A percentile compares a stretch with the other conserved stretches of the same genome.
These are phyloP conservation scores for Marchantia polymorpha DNA, from an alignment of 225 moss, liverwort and hornwort genomes.

Conservation along the genomic window DNA sequence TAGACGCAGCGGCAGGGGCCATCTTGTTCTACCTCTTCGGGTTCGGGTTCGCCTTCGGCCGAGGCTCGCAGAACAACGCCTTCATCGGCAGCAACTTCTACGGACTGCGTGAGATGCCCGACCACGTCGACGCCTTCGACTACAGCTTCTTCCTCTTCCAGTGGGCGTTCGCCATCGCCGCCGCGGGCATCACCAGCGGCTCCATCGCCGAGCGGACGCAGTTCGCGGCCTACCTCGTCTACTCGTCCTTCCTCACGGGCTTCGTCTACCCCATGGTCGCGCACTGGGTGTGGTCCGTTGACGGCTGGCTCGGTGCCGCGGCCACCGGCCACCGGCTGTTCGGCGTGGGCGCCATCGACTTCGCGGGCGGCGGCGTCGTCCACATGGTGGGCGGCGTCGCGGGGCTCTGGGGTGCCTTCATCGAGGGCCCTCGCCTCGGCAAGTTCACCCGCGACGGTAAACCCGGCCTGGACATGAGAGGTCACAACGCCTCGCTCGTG, in stretches of 20 bases:
- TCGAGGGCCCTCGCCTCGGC: slow-evolving; percentile 71
- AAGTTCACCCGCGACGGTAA: slow-evolving; percentile 51
- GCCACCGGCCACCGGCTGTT: slow-evolving; percentile 39
- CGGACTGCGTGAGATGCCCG: slow-evolving; percentile 42
- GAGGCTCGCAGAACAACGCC: slow-evolving; percentile 36
- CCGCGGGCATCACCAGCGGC: slow-evolving; percentile 68
- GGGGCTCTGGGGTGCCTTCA: slow-evolving; percentile 60
- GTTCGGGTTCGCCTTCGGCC: slow-evolving; percentile 69
- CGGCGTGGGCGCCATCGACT: slow-evolving; percentile 59
- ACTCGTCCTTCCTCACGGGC: slow-evolving; percentile 68
- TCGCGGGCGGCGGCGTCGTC: slow-evolving; percentile 74
- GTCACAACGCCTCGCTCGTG: slow-evolving; percentile 64
- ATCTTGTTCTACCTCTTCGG: slow-evolving; percentile 73
- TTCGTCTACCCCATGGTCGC: slow-evolving; percentile 72
- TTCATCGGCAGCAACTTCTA: slow-evolving; percentile 68
- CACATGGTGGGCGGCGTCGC: slow-evolving; percentile 82
- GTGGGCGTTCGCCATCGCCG: slow-evolving; percentile 80
- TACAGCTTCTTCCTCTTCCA: slow-evolving; percentile 71
- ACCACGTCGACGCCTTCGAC: slow-evolving; percentile 17
- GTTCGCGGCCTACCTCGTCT: slow-evolving; percentile 63
- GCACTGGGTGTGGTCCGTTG: slow-evolving; percentile 58
- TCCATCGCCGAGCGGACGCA: slow-evolving; percentile 75
- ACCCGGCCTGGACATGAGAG: slow-evolving; percentile 40
- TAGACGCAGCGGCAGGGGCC: slow-evolving; percentile 63
- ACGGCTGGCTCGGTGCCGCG: slow-evolving; percentile 50